phyloP scores from a whole-genome alignment of 1,284 basidiomycete species.

The Microbotryum saponariae region DNA sequence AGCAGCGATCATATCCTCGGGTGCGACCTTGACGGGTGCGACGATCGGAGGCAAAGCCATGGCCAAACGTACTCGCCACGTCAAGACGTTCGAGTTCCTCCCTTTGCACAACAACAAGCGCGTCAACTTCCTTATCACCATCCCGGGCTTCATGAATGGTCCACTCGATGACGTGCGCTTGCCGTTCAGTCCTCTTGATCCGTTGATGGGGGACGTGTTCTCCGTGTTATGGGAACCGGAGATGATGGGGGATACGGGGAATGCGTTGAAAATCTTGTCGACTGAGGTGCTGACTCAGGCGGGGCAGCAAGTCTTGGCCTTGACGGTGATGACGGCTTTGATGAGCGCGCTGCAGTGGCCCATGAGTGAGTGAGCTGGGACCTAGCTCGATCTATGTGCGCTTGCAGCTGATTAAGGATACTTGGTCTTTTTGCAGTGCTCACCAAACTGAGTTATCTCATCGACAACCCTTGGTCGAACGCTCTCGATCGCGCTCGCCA shows the following conservation, averaged over 20 bases:
- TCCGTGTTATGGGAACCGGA: slow-evolving; percentile 93
- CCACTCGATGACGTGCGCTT: slow-evolving; percentile 77
- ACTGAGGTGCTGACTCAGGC: slow-evolving; percentile 79
- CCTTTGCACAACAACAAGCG: slow-evolving; percentile 93
- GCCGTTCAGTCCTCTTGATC: slow-evolving; percentile 87
- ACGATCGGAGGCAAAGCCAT: slow-evolving; percentile 81
- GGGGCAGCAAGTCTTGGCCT: slow-evolving; percentile 77
- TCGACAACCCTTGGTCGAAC: slow-evolving; percentile 95
- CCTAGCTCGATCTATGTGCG: neutral
- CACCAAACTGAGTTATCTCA: slow-evolving; percentile 88
- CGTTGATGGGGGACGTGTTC: slow-evolving; percentile 89
- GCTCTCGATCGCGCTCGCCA: slow-evolving; percentile 81
- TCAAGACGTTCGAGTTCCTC: slow-evolving; percentile 79
- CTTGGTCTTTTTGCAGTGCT: slow-evolving; percentile 52
- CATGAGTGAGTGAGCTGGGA: slow-evolving; percentile 57
- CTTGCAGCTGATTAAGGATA: neutral
- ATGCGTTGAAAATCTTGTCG: slow-evolving; percentile 78
- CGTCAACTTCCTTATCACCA: slow-evolving; percentile 82
- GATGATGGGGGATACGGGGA: slow-evolving; percentile 90
- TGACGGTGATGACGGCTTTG: slow-evolving; percentile 80
- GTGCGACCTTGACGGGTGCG: slow-evolving; percentile 80
- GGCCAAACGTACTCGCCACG: slow-evolving; percentile 75
- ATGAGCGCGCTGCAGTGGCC: slow-evolving; percentile 93
- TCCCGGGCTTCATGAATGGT: slow-evolving; percentile 88
- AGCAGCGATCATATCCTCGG: slow-evolving; percentile 85